A percentile compares a stretch with the other conserved stretches of the same genome.
Conservation (phyloP, 2,329 filamentous ascomycete species). For the Colletotrichum sp. region DNA sequence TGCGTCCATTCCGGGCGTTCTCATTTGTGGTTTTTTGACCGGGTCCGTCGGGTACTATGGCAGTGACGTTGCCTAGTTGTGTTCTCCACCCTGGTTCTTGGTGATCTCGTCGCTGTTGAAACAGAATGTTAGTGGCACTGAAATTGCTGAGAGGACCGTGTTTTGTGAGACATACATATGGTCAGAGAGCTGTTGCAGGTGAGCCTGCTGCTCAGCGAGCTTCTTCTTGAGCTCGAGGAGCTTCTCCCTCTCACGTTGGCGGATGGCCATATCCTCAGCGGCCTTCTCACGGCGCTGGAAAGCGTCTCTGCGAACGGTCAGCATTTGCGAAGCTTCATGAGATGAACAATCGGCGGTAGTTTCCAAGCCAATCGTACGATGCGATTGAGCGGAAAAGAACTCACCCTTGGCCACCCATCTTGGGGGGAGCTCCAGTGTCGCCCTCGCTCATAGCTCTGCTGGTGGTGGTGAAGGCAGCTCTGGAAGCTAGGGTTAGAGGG, state of each 20-base stretch:
- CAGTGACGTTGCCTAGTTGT: slow-evolving; percentile 49
- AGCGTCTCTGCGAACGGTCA: slow-evolving; percentile 72
- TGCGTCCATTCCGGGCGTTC: neutral
- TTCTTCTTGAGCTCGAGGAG: slow-evolving; percentile 75
- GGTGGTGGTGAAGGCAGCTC: slow-evolving; percentile 67
- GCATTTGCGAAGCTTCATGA: neutral
- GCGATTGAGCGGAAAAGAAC: slow-evolving; percentile 28
- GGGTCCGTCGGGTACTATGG: neutral
- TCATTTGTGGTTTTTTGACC: neutral
- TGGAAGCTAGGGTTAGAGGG: slow-evolving; percentile 53
- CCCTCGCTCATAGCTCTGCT: slow-evolving; percentile 69
- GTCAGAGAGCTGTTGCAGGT: slow-evolving; percentile 83
- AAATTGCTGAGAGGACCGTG: neutral
- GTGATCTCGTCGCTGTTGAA: slow-evolving; percentile 74
- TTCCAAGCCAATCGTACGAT: neutral
- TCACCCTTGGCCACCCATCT: slow-evolving; percentile 58
- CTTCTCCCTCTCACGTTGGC: slow-evolving; percentile 90
- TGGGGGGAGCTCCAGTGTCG: slow-evolving; percentile 68
- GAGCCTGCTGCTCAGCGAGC: slow-evolving; percentile 77
- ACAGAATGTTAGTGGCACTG: neutral
- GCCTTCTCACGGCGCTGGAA: slow-evolving; percentile 94
- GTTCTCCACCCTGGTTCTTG: slow-evolving; percentile 72
- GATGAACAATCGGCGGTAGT: neutral
- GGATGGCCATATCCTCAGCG: slow-evolving; percentile 83
- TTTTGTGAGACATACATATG: slow-evolving; percentile 71